phyloP scores from a whole-genome alignment of 345 rosid genomes.

The Populus nigra region DNA sequence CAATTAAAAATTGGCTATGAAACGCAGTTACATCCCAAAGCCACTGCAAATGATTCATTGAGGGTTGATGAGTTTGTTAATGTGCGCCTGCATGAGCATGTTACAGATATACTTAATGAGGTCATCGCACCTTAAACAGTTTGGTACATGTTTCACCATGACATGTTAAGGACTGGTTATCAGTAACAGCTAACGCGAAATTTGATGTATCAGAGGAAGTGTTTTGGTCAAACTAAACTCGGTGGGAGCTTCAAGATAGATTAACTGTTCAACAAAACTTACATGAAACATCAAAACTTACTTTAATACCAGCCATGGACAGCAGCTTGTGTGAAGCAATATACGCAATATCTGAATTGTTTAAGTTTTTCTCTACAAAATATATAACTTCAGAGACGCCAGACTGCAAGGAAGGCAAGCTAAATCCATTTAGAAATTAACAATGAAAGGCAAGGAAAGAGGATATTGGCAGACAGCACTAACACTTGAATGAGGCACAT shows the following conservation, averaged over 20 bases:
- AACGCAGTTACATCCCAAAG: neutral
- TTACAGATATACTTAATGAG: too few species aligned
- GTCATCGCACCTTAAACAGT: neutral
- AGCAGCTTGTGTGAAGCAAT: constrained; percentile 80
- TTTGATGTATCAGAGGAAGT: neutral
- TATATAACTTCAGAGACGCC: constrained; percentile 82
- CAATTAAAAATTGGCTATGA: neutral
- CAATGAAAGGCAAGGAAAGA: neutral
- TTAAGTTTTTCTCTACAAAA: constrained; percentile 68
- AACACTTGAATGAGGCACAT: neutral
- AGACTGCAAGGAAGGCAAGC: constrained; percentile 49
- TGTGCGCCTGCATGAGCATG: neutral
- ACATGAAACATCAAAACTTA: constrained; percentile 32
- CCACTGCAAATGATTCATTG: neutral
- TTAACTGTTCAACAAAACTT: neutral
- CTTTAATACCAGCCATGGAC: constrained; percentile 80
- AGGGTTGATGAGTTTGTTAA: too few species aligned
- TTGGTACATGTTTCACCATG: neutral
- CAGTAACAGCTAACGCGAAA: neutral
- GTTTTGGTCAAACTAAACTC: neutral
- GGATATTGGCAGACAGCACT: neutral
- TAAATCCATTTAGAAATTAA: neutral
- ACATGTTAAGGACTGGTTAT: neutral
- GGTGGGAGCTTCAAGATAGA: neutral
- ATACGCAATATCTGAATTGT: constrained; percentile 47